These are phyloP conservation scores for Jamesozyma piceae DNA, from an alignment of 805 yeast genomes.

Conservation along the genomic window DNA sequence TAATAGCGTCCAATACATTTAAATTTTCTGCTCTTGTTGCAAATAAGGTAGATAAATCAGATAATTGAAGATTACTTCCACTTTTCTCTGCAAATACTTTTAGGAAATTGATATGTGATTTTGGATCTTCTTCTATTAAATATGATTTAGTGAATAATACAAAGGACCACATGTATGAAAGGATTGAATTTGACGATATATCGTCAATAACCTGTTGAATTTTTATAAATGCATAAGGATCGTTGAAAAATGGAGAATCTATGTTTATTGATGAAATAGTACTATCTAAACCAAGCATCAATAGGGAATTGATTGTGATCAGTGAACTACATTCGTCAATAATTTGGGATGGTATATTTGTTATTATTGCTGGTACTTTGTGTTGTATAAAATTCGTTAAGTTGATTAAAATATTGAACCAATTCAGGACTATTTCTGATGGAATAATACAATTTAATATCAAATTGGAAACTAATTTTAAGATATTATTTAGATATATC, in stretches of 20 bases:
- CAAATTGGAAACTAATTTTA: constrained; percentile 34
- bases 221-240: constrained; percentile 31
- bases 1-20: constrained; percentile 40
- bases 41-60: constrained; percentile 18
- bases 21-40: constrained; percentile 33
- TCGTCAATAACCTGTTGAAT: constrained; percentile 30
- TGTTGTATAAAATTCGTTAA: constrained; percentile 3
- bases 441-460: constrained; percentile 32
- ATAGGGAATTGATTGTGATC: constrained; percentile 33
- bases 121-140: constrained; percentile 34
- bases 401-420: constrained; percentile 38
- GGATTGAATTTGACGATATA: constrained; percentile 31
- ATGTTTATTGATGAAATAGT: constrained; percentile 34
- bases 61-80: not conserved
- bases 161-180: constrained; percentile 61
- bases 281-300: constrained; percentile 49
- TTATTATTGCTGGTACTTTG: constrained; percentile 4
- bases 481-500: constrained; percentile 27
- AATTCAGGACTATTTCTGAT: constrained; percentile 31
- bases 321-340: constrained; percentile 8
- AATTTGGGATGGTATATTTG: constrained; percentile 3
- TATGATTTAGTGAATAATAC: constrained; percentile 43
- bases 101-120: constrained; percentile 2
- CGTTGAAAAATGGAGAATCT: constrained; percentile 34
- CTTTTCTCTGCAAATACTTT: not conserved